Percentiles rank a stretch among this genome's conserved stretches.
phyloP scores from a whole-genome alignment of 2,329 filamentous ascomycete species.

The Keithomyces neogunnii region DNA sequence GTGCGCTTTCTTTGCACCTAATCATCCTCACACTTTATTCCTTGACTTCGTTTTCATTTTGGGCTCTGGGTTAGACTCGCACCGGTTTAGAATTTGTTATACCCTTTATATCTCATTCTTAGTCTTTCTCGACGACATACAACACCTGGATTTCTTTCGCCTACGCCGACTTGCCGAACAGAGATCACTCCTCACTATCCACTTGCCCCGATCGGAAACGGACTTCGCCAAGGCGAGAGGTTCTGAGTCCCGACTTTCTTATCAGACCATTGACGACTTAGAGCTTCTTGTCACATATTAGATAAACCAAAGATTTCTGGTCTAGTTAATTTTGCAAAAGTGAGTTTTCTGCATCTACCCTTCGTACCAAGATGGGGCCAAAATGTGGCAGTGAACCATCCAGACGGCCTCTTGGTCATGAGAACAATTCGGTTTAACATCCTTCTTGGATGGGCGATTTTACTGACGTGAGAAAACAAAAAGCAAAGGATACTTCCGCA shows the following conservation, averaged over 20 bases:
- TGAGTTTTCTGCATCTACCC: neutral
- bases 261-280: conserved; percentile 14
- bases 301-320: conserved; percentile 18
- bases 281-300: conserved; percentile 20
- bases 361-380: neutral
- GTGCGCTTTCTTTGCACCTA: conserved; percentile 7
- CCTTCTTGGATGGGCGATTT: no score
- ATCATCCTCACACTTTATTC: conserved; percentile 4
- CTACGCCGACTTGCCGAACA: conserved; percentile 13
- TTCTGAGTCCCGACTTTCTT: neutral
- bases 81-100: conserved; percentile 28
- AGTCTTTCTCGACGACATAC: conserved; percentile 9
- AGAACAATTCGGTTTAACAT: neutral
- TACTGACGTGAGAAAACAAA: neutral
- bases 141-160: conserved; percentile 12
- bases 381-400: neutral
- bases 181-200: neutral
- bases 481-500: neutral
- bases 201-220: neutral
- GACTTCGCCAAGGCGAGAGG: neutral
- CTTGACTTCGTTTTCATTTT: conserved; percentile 14
- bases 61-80: conserved; percentile 29
- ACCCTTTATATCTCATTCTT: conserved; percentile 12
- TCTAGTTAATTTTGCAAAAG: neutral
- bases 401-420: neutral